These are phyloP conservation scores for Camelina neglecta DNA, from an alignment of 345 rosid genomes.

Conservation along the genomic window DNA sequence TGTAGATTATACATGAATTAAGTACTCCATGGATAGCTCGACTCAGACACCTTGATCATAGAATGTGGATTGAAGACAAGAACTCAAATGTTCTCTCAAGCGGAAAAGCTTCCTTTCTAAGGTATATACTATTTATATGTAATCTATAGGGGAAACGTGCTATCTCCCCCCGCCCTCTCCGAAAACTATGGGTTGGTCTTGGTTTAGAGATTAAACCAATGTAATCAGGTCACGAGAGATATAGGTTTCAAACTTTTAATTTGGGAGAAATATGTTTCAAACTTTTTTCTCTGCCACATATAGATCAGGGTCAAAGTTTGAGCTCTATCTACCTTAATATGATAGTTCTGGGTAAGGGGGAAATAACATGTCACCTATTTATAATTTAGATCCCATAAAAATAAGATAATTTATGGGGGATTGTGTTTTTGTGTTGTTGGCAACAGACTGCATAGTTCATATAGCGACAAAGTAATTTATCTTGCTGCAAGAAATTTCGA, in stretches of 20 bases:
- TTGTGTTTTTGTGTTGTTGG: background rate
- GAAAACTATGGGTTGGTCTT: too few species aligned
- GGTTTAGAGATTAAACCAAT: too few species aligned
- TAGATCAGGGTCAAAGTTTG: too few species aligned
- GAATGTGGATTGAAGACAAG: slow-evolving; percentile 64
- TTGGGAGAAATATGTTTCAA: too few species aligned
- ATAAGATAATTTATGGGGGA: background rate
- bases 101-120: slow-evolving; percentile 55
- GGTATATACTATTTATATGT: slow-evolving; percentile 42
- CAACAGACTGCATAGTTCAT: slow-evolving; percentile 50
- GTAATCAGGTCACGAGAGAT: too few species aligned
- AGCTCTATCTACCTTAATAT: too few species aligned
- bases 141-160: too few species aligned
- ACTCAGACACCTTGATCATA: slow-evolving; percentile 63
- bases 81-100: slow-evolving; percentile 49
- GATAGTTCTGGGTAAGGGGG: too few species aligned
- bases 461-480: slow-evolving; percentile 42
- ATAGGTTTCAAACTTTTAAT: too few species aligned
- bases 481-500: slow-evolving; percentile 53
- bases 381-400: background rate
- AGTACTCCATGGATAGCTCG: slow-evolving; percentile 62
- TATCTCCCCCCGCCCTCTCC: too few species aligned
- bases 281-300: too few species aligned
- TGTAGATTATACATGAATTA: slow-evolving; percentile 56
- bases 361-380: background rate